A percentile compares a stretch with the other conserved stretches of the same genome.
Conservation (phyloP, 2,329 filamentous ascomycete species). For the Epichloe baconii region DNA sequence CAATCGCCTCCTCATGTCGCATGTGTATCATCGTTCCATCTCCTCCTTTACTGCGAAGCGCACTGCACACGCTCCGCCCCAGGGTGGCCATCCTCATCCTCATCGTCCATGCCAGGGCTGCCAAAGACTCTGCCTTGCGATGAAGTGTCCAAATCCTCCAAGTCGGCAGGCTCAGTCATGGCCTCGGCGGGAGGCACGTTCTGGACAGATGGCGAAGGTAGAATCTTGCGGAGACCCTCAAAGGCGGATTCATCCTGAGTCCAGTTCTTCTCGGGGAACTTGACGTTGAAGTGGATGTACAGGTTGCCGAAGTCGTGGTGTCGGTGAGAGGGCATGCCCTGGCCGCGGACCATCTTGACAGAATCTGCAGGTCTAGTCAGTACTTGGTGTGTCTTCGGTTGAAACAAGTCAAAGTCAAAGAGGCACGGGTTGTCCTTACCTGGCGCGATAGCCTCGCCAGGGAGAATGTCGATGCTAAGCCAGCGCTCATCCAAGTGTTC, state of each 20-base stretch:
- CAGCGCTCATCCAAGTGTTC: slow-evolving; percentile 97
- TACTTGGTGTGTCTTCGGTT: not conserved
- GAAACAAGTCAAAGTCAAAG: too few species aligned
- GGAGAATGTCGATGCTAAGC: slow-evolving; percentile 84
- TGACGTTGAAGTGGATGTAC: slow-evolving; percentile 95
- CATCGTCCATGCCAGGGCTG: slow-evolving; percentile 48
- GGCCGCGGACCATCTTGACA: slow-evolving; percentile 87
- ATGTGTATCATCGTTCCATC: not conserved
- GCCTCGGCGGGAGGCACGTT: slow-evolving; percentile 62
- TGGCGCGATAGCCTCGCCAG: slow-evolving; percentile 87
- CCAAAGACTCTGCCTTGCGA: slow-evolving; percentile 54
- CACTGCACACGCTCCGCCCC: slow-evolving; percentile 75
- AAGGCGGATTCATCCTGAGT: slow-evolving; percentile 55
- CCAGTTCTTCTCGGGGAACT: slow-evolving; percentile 78
- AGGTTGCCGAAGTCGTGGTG: slow-evolving; percentile 95
- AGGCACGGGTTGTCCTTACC: slow-evolving; percentile 40
- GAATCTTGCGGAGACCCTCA: slow-evolving; percentile 65
- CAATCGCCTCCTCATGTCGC: not conserved
- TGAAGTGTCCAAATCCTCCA: slow-evolving; percentile 71
- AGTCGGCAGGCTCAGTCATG: slow-evolving; percentile 80
- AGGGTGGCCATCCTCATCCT: slow-evolving; percentile 67
- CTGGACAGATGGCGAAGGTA: slow-evolving; percentile 57
- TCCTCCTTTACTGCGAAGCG: slow-evolving; percentile 61
- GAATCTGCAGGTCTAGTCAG: slow-evolving; percentile 43
- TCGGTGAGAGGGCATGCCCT: slow-evolving; percentile 93